Conservation (phyloP, 2,329 filamentous ascomycete species). For the Fusarium sp. region DNA sequence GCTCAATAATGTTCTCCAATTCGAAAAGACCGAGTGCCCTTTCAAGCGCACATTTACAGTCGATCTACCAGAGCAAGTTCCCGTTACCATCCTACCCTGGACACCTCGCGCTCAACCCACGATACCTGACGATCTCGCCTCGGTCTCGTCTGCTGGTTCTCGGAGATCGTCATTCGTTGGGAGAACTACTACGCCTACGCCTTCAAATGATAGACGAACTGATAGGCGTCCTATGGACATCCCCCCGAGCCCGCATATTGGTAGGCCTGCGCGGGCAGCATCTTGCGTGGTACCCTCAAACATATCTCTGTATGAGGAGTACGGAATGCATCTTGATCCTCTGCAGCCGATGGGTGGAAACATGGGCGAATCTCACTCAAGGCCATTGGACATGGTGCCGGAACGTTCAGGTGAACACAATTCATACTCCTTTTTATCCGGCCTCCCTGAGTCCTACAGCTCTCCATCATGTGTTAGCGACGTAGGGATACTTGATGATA, state of each 20-base stretch:
- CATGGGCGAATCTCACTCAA: conserved; percentile 1
- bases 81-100: conserved; percentile 76
- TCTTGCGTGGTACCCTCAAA: conserved; percentile 20
- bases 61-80: conserved; percentile 75
- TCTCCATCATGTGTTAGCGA: conserved; percentile 16
- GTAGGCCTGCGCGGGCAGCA: conserved; percentile 15
- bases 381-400: conserved; percentile 22
- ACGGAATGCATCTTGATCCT: conserved; percentile 12
- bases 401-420: conserved; percentile 21
- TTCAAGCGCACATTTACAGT: conserved; percentile 83
- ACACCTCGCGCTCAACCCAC: conserved; percentile 57
- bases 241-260: conserved; percentile 15
- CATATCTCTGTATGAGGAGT: conserved; percentile 27
- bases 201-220: conserved; percentile 7
- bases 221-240: conserved; percentile 11
- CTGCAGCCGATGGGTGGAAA: conserved; percentile 4
- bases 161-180: conserved; percentile 35
- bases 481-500: conserved; percentile 1
- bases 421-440: conserved; percentile 15
- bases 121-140: conserved; percentile 20
- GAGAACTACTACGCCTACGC: conserved; percentile 33
- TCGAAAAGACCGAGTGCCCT: conserved; percentile 89
- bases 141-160: conserved; percentile 18
- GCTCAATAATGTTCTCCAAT: conserved; percentile 79
- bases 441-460: conserved; percentile 1